These are phyloP conservation scores for Solanum ahanhuiri DNA, from an alignment of 257 asterid genomes.

Conservation along the genomic window DNA sequence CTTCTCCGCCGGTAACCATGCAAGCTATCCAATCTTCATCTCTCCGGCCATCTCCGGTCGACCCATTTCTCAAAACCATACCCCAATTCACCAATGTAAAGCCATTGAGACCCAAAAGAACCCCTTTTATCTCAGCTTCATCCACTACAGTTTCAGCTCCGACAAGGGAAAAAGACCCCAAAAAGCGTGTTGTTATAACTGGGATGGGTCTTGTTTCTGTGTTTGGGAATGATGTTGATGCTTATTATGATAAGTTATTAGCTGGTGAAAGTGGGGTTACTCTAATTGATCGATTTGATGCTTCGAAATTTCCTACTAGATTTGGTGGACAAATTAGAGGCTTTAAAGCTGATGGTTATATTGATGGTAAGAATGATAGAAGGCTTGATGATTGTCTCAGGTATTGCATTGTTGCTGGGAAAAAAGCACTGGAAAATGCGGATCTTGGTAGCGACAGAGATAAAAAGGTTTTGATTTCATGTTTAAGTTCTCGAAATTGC, in stretches of 20 bases:
- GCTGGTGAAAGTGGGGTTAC: conserved; percentile 48
- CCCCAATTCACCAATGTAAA: not conserved
- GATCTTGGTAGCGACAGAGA: conserved; percentile 31
- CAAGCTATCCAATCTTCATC: conserved; percentile 22
- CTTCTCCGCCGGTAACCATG: conserved; percentile 2
- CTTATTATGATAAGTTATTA: conserved; percentile 34
- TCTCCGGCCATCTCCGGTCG: conserved; percentile 31
- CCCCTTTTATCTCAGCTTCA: conserved; percentile 15
- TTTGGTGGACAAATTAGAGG: conserved; percentile 55
- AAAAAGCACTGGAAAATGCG: conserved; percentile 42
- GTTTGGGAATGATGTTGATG: conserved; percentile 41
- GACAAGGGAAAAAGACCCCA: conserved; percentile 34
- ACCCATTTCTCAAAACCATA: conserved; percentile 20
- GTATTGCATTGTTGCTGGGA: conserved; percentile 47
- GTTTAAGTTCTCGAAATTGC: not conserved
- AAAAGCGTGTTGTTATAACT: conserved; percentile 45
- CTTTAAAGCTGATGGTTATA: conserved; percentile 38
- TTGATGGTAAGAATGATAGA: conserved; percentile 53
- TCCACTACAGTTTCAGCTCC: conserved; percentile 23
- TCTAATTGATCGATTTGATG: conserved; percentile 41
- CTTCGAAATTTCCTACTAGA: conserved; percentile 44
- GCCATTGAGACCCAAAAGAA: conserved; percentile 2
- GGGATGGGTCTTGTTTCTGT: conserved; percentile 55
- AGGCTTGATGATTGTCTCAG: conserved; percentile 47
- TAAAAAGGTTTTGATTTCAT: conserved; percentile 14